Conservation (phyloP, 2,329 filamentous ascomycete species). For the Beauveria scarabaeidicola region DNA sequence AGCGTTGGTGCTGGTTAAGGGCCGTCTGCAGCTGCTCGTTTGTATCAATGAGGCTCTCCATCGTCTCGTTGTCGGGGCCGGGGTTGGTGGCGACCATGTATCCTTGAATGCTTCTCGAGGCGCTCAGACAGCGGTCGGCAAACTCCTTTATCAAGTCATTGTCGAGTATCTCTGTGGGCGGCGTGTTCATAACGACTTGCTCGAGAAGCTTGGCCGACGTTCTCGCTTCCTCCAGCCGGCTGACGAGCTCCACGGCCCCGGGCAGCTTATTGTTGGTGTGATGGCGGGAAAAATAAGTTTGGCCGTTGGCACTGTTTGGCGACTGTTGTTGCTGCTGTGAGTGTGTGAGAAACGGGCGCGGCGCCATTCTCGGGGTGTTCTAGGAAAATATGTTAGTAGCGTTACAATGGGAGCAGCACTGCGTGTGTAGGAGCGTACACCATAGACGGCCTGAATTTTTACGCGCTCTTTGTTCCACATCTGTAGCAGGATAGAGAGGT, state of each 20-base stretch:
- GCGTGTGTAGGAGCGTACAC: conserved; percentile 29
- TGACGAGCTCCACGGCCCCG: conserved; percentile 65
- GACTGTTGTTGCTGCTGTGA: neutral
- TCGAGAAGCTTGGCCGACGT: conserved; percentile 88
- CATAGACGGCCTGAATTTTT: conserved; percentile 44
- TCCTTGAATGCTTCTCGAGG: conserved; percentile 70
- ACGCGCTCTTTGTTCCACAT: conserved; percentile 91
- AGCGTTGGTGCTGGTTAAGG: conserved; percentile 75
- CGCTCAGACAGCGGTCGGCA: conserved; percentile 72
- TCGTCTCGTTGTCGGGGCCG: conserved; percentile 81
- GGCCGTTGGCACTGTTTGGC: conserved; percentile 23
- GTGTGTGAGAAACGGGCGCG: neutral
- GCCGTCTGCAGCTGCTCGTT: conserved; percentile 84
- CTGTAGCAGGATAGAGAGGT: conserved; percentile 58
- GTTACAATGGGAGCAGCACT: neutral
- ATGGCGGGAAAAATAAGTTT: conserved; percentile 50
- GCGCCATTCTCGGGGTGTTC: conserved; percentile 3
- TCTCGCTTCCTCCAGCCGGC: conserved; percentile 78
- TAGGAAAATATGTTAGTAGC: neutral
- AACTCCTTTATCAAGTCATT: conserved; percentile 95
- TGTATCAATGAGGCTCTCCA: conserved; percentile 87
- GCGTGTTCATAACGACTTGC: conserved; percentile 82
- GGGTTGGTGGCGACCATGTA: conserved; percentile 80
- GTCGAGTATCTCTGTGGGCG: conserved; percentile 61
- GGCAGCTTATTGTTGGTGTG: conserved; percentile 48